Base-by-base conservation (phyloP, 148 eudicot species). In the Camellia japonica region DNA sequence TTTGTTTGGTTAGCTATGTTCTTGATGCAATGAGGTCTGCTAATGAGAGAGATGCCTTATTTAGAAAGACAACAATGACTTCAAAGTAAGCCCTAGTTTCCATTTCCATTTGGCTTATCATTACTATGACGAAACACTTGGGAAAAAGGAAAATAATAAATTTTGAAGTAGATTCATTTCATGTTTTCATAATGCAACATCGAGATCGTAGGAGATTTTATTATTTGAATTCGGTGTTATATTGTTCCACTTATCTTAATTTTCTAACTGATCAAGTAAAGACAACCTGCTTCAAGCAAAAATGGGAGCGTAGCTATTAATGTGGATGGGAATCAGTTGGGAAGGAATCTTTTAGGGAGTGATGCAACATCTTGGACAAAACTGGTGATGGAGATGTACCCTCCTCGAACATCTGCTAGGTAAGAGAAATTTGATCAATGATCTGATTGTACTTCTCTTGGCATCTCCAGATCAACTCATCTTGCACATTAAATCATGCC, bases 211-310 rank as follows among this genome's bases (percentile, higher is more conserved):
- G 64, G 41, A 46, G 66, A 41, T 47, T n/a, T 62, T 44, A 44
- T 52, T 73, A 15, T 19, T 11, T 78, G 60, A 60, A 51, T 73
- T 73, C 47, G n/a, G 76, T 55, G 14, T 55, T 13, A 7, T 74
- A 1, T 54, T 71, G 69, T 81, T 71, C 51, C 38, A 30, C 69
- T 55, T 67, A n/a, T 80, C 14, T 77, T 80, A 74, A 73, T 78
- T 81, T 87, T 88, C 19, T 81, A 84, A 89, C 38, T 85, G 91
- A 81, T 91, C 90, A 93, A 95, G 96, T 88, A 87, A 95, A 95
- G 98, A 78, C 98, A 91, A 86, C 90, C 94, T 79, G 97, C 94
- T 83, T 87, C 98, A 73, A 91, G 92, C 91, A 95, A 88, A 77
- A 85, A 83, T 84, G 94, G 93, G 75, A 82, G 82, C 74, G 42